A percentile compares a stretch with the other conserved stretches of the same genome.
phyloP scores from a whole-genome alignment of 2,329 filamentous ascomycete species.

The Verticillium nonalfalfae region DNA sequence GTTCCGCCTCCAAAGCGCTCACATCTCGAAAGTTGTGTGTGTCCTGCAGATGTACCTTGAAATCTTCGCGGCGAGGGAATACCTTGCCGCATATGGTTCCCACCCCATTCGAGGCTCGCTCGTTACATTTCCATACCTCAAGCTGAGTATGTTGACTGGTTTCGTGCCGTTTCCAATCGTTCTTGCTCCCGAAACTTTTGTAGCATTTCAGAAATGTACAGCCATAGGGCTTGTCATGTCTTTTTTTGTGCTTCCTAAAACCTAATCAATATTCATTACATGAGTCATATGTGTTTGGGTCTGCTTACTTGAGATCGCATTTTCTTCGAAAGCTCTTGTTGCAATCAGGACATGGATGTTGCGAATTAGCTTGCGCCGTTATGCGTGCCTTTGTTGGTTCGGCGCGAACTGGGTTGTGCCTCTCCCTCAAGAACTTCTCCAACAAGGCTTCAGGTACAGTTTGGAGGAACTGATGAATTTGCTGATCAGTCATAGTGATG shows the following conservation, averaged over 20 bases:
- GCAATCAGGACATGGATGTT: constrained; percentile 21
- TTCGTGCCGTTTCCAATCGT: constrained; percentile 91
- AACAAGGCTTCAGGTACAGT: constrained; percentile 24
- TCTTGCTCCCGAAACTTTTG: constrained; percentile 83
- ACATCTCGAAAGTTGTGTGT: constrained; percentile 35
- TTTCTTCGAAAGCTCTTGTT: constrained; percentile 38
- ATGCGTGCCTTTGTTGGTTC: not conserved
- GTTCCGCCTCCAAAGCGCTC: constrained; percentile 29
- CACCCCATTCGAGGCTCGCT: constrained; percentile 14
- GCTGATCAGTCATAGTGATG: not conserved
- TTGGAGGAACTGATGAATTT: constrained; percentile 10
- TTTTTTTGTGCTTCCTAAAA: constrained; percentile 72
- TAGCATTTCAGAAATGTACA: constrained; percentile 68
- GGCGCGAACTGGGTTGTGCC: constrained; percentile 3
- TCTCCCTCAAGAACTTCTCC: constrained; percentile 21
- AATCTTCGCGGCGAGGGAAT: constrained; percentile 51
- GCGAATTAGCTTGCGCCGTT: no score
- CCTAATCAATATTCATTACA: no score
- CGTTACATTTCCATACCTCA: constrained; percentile 66
- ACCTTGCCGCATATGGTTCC: constrained; percentile 46
- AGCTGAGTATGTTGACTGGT: constrained; percentile 67
- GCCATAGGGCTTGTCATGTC: constrained; percentile 74
- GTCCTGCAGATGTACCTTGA: constrained; percentile 53
- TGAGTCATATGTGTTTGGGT: no score
- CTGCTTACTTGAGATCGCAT: constrained; percentile 51